Percentiles rank a stretch among this genome's conserved stretches.
These are phyloP conservation scores for Suillus paluster DNA, from an alignment of 768 basidiomycete species.

Conservation along the genomic window DNA sequence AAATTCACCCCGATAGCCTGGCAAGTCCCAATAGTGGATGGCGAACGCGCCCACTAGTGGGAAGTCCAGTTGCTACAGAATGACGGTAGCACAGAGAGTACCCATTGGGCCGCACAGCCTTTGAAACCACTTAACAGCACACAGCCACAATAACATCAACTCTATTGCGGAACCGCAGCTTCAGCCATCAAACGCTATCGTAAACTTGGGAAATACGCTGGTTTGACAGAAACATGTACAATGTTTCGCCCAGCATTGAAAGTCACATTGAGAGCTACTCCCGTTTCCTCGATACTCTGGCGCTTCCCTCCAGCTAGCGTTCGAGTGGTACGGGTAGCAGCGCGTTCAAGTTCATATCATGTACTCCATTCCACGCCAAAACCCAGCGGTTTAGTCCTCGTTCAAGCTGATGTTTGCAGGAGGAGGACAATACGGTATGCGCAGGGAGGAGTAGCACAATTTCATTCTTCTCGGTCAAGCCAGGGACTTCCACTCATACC, in stretches of 20 bases:
- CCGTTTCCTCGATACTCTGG: conserved; percentile 2
- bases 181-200: background rate
- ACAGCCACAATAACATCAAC: background rate
- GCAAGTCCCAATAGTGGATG: background rate
- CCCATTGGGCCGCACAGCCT: background rate
- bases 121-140: background rate
- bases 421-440: conserved; percentile 10
- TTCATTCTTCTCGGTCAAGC: conserved; percentile 46
- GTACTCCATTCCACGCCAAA: conserved; percentile 10
- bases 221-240: conserved; percentile 43
- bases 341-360: background rate
- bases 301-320: background rate
- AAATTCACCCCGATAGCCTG: background rate
- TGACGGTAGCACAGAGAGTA: too few species aligned
- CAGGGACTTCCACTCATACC: conserved; percentile 50
- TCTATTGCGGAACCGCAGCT: conserved; percentile 7
- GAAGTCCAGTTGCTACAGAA: background rate
- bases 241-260: conserved; percentile 51
- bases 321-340: conserved; percentile 1
- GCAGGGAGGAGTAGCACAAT: conserved; percentile 24
- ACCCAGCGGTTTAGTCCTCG: conserved; percentile 12
- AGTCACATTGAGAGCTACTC: conserved; percentile 7
- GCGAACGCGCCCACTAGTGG: background rate
- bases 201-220: background rate
- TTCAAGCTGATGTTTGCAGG: conserved; percentile 3